Evolutionary conservation across 768 basidiomycete species (phyloP).

Genomic region (Crassisporium funariophilum): DNA sequence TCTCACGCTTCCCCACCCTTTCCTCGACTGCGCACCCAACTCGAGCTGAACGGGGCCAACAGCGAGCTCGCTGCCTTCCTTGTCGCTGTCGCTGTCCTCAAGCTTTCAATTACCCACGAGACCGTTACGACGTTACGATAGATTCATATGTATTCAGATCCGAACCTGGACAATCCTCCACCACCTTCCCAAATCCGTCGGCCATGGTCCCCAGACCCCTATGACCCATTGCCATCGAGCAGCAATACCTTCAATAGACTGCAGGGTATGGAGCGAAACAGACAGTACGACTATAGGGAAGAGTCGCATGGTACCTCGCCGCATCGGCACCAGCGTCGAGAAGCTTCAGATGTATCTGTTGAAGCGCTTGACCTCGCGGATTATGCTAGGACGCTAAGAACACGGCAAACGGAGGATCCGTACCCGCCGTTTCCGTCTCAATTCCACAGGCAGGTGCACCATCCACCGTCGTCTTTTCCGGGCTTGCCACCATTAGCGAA

Average conservation of each 20-base stretch:
- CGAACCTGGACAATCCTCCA: constrained; percentile 51
- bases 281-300: constrained; percentile 10
- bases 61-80: constrained; percentile 7
- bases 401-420: constrained; percentile 35
- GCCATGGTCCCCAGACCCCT: constrained; percentile 68
- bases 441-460: constrained; percentile 22
- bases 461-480: constrained; percentile 32
- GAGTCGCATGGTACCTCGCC: constrained; percentile 17
- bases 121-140: constrained; percentile 14
- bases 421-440: constrained; percentile 33
- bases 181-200: constrained; percentile 56
- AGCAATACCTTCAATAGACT: constrained; percentile 13
- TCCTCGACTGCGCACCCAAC: constrained; percentile 9
- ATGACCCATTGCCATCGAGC: constrained; percentile 42
- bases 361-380: constrained; percentile 76
- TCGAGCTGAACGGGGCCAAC: constrained; percentile 6
- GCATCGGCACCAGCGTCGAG: constrained; percentile 36
- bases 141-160: constrained; percentile 41
- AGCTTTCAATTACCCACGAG: constrained; percentile 7
- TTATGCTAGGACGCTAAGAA: constrained; percentile 56
- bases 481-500: constrained; percentile 19
- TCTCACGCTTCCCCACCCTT: constrained; percentile 14
- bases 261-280: constrained; percentile 14
- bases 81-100: neutral
- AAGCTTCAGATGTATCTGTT: constrained; percentile 64